Evolutionary conservation across 1,139 yeast species (phyloP), one percentile per base, ranked within the genome.

Genomic region (Zygosaccharomyces pseudobailii): DNA sequence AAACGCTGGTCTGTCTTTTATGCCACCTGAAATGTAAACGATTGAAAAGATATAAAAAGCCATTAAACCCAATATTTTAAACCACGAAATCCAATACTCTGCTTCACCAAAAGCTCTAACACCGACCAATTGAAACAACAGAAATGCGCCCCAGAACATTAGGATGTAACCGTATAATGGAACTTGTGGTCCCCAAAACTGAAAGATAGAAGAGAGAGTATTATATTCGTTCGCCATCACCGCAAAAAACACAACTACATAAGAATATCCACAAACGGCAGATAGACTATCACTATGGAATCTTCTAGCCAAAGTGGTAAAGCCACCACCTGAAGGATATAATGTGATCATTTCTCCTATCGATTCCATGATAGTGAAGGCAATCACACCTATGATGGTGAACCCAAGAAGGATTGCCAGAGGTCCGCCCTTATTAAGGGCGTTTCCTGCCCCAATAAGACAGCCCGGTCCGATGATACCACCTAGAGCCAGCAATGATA

Each of bases 321-420:
- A 82, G 3, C 86, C 80, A 53, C 87, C 88, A 30, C 81, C 71
- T 36, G 81, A 80, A 1, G 87, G 87, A 64, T 75, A 80, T n/a
- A 78, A 72, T 38, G 82, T 79, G 37, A 82, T 78, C 53, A 82
- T 65, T 63, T 82, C 88, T 32, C 85, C 84, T 45, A 82, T 70
- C 38, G 84, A 77, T 56, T 80, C 83, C 70, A 81, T 77, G 9
- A 83, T 80, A 61, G 80, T 73, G 63, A 79, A 80, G 65, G 87
- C 70, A 71, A 73, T 70, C 8, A 68, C 58, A 49, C 77, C 75
- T 17, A 71, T 65, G 40, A 73, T 55, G 48, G 62, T 53, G 75
- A 80, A 79, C n/a, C 77, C 81, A 54, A 81, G 75, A 42, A 79
- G 64, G 36, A 78, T 58, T 44, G 78, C 73, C 9, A 75, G 84